These are phyloP conservation scores for Leptodermis oblonga DNA, from an alignment of 257 asterid species.

Conservation along the genomic window DNA sequence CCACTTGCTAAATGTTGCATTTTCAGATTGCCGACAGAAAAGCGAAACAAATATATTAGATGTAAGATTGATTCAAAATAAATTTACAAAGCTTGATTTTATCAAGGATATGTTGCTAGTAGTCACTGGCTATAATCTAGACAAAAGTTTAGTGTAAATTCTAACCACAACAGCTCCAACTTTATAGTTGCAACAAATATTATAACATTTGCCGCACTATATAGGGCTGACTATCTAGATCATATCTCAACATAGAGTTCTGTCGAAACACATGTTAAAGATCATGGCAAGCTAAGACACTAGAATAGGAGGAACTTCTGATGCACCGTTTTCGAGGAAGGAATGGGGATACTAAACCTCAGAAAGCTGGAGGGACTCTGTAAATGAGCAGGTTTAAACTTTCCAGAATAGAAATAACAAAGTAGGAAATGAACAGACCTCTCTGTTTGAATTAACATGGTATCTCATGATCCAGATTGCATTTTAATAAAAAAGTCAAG, in stretches of 20 bases:
- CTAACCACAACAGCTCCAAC: background rate
- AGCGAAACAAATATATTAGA: slow-evolving; percentile 13
- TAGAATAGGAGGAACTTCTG: background rate
- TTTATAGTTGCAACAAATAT: background rate
- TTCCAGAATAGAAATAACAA: background rate
- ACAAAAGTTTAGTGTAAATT: background rate
- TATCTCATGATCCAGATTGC: background rate
- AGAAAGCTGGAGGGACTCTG: background rate
- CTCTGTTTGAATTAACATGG: background rate
- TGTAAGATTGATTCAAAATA: background rate
- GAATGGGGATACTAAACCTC: background rate
- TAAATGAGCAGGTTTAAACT: background rate
- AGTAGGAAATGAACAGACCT: background rate
- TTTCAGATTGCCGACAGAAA: slow-evolving; percentile 21
- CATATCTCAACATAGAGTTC: background rate
- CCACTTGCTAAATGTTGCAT: slow-evolving; percentile 71
- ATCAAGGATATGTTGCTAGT: background rate
- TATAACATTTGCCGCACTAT: background rate
- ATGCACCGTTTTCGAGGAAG: background rate
- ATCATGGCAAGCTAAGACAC: background rate
- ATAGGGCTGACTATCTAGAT: background rate
- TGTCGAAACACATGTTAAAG: background rate
- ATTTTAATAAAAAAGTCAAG: background rate
- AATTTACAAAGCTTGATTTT: background rate
- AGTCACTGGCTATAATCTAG: background rate